Conservation (phyloP, 2,329 filamentous ascomycete genomes). For the Pseudocercospora fuligena region DNA sequence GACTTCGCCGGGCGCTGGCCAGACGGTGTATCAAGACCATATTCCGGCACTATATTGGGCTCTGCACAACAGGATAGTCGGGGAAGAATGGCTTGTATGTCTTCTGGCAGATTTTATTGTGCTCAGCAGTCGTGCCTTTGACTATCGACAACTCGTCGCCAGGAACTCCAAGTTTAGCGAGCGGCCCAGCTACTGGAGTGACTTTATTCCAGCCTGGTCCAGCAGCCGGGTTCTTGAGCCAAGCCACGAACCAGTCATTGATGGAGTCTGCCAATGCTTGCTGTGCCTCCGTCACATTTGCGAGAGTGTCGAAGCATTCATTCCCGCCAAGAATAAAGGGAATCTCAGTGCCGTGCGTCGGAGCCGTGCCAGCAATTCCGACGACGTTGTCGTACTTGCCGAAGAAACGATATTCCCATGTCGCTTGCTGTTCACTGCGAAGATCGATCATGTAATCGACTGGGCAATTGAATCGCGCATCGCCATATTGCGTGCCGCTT, state of each 20-base stretch:
- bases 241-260: slow-evolving; percentile 17
- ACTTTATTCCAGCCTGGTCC: slow-evolving; percentile 12
- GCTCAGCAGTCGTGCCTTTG: slow-evolving; percentile 6
- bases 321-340: slow-evolving; percentile 13
- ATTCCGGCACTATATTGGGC: background rate
- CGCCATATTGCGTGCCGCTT: slow-evolving; percentile 50
- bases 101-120: slow-evolving; percentile 1
- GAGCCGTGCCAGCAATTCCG: slow-evolving; percentile 1
- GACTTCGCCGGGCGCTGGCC: too few species aligned
- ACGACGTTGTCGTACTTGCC: slow-evolving; percentile 40
- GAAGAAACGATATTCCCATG: slow-evolving; percentile 46
- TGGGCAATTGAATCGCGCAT: slow-evolving; percentile 37
- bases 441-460: slow-evolving; percentile 14
- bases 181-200: background rate
- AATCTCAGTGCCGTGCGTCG: slow-evolving; percentile 16
- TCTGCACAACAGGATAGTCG: slow-evolving; percentile 4
- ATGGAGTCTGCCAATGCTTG: slow-evolving; percentile 12
- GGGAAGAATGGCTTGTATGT: slow-evolving; percentile 7
- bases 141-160: background rate
- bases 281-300: slow-evolving; percentile 9
- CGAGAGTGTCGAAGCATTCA: slow-evolving; percentile 11
- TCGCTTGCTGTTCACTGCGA: slow-evolving; percentile 16
- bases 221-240: slow-evolving; percentile 11
- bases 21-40: too few species aligned
- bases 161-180: slow-evolving; percentile 11